Evolutionary conservation across 495 filamentous ascomycete species (phyloP).

Genomic region (Podospora fimiseda): DNA sequence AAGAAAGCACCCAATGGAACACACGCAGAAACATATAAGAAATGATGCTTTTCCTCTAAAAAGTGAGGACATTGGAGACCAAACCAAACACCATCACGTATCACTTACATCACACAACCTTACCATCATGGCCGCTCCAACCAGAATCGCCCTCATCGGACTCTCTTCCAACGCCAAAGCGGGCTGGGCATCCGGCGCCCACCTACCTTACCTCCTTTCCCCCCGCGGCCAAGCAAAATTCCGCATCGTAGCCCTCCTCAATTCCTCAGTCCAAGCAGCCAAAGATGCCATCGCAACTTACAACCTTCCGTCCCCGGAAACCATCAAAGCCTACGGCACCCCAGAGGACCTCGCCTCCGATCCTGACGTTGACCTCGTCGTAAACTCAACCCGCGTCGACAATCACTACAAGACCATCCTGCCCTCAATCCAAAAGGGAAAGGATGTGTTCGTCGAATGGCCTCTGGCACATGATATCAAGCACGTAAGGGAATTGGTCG

Average conservation of each 20-base stretch:
- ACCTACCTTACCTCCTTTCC: conserved; percentile 51
- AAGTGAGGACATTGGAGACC: too few species aligned
- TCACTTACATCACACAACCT: background rate
- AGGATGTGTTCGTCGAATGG: conserved; percentile 57
- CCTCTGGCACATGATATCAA: conserved; percentile 35
- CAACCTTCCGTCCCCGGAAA: conserved; percentile 38
- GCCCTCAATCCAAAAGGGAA: conserved; percentile 49
- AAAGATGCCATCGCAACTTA: conserved; percentile 42
- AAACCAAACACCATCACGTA: background rate
- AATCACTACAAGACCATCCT: conserved; percentile 36
- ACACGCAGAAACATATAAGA: too few species aligned
- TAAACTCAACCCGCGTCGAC: conserved; percentile 49
- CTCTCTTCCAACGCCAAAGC: conserved; percentile 43
- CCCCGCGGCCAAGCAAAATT: conserved; percentile 35
- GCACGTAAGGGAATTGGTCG: conserved; percentile 38
- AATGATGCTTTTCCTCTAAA: too few species aligned
- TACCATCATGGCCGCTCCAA: conserved; percentile 26
- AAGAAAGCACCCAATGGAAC: too few species aligned
- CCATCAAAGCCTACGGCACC: conserved; percentile 46
- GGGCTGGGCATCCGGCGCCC: conserved; percentile 50
- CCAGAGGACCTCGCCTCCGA: conserved; percentile 41
- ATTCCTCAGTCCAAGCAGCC: conserved; percentile 46
- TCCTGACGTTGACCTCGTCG: conserved; percentile 52
- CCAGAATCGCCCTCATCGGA: conserved; percentile 53
- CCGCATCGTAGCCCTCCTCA: conserved; percentile 53